phyloP scores from a whole-genome alignment of 345 rosid genomes.

The Microthlaspi erraticum region DNA sequence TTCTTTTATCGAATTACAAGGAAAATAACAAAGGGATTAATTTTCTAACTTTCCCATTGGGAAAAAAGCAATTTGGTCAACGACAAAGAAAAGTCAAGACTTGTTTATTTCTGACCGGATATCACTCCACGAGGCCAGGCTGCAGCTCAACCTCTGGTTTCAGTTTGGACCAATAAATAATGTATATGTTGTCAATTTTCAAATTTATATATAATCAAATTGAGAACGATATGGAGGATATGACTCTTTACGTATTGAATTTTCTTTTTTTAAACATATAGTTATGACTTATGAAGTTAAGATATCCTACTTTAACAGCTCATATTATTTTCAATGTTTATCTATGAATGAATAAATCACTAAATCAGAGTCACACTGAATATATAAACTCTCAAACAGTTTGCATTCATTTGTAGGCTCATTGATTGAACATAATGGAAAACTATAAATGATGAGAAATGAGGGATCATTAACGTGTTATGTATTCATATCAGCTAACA shows the following conservation, averaged over 20 bases:
- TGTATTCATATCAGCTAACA: constrained; percentile 21
- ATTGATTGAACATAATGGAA: constrained; percentile 36
- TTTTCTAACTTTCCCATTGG: constrained; percentile 27
- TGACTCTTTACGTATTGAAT: background rate
- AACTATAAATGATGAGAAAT: constrained; percentile 27
- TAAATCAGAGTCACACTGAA: constrained; percentile 23
- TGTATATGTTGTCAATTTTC: background rate
- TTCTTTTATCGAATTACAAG: background rate
- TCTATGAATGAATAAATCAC: background rate
- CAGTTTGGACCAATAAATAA: constrained; percentile 30
- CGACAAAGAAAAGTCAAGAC: constrained; percentile 41
- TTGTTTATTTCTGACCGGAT: constrained; percentile 39
- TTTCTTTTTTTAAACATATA: background rate
- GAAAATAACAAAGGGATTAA: constrained; percentile 2
- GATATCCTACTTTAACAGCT: background rate
- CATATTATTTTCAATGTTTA: background rate
- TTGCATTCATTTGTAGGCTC: constrained; percentile 28
- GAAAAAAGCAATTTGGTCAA: constrained; percentile 29
- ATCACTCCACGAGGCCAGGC: constrained; percentile 46
- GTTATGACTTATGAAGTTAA: background rate
- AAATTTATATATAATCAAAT: background rate
- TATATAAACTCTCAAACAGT: constrained; percentile 22
- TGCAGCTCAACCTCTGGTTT: constrained; percentile 34
- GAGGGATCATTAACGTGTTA: constrained; percentile 20
- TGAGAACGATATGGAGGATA: background rate